Evolutionary conservation across 1,139 yeast species (phyloP), one percentile per base, ranked within the genome.

Genomic region (Debaryomyces nepalensis): DNA sequence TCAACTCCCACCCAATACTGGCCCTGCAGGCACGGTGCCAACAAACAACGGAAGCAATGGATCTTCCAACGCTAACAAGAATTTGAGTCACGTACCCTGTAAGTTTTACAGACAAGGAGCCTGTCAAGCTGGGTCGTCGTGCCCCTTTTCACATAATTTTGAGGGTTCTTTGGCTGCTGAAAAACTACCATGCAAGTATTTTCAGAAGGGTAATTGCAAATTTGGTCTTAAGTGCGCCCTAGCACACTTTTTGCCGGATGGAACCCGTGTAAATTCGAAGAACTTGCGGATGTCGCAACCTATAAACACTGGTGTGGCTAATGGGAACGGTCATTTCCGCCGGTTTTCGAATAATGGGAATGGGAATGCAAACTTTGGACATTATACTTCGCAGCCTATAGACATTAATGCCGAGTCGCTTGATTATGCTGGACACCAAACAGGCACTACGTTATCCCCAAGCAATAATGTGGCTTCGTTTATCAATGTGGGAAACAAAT

Each of bases 221-320:
- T 91, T 91, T 65, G 98, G 98, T 3, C 70, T 81, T 42, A 90
- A 88, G 59, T 91, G 98, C 70, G 97, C 97, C 2, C 78, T 91
- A 60, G 96, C 96, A 15, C 98, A 91, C 65, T 78, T 87, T 46
- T 66, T 87, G 32, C 95, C 96, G 0, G 96, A 90, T 58, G 97
- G 97, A 0, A 79, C 90, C n/a, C 68, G 88, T 36, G 84, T 87
- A 19, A 87, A 85, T 53, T 76, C 81, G 8, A 80, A 74, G 32
- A 32, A 41, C 36, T 19, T 41, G 8, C 18, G 38, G 20, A 32
- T 32, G 31, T 29, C 26, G 15, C 41, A 32, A 33, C 58, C 51
- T 34, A 46, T 43, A 33, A 53, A 48, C 15, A 18, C 31, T 7
- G 31, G 11, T 16, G 15, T 22, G 11, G 24, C 16, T 34, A 37